phyloP scores from a whole-genome alignment of 805 yeast species.

The Ogataea ramenticola region DNA sequence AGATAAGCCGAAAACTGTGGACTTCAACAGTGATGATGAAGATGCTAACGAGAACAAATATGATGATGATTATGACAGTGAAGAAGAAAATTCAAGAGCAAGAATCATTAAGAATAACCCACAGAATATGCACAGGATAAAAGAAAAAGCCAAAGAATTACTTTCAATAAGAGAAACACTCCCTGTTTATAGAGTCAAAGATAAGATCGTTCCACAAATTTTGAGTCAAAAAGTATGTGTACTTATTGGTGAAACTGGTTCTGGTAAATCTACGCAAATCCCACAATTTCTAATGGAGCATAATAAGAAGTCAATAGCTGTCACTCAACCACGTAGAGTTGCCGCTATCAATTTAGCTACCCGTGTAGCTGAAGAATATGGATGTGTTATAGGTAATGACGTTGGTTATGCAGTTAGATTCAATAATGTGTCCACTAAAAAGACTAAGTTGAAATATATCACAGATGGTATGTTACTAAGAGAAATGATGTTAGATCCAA shows the following conservation, averaged over 20 bases:
- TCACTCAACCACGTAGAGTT: slow-evolving; percentile 95
- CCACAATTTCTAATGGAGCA: slow-evolving; percentile 79
- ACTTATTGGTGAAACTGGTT: slow-evolving; percentile 93
- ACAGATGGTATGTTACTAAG: slow-evolving; percentile 97
- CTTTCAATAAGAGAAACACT: slow-evolving; percentile 47
- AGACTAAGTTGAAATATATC: slow-evolving; percentile 72
- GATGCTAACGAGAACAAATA: slow-evolving; percentile 13
- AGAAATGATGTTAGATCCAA: slow-evolving; percentile 74
- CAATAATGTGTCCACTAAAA: slow-evolving; percentile 52
- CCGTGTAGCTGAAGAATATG: slow-evolving; percentile 86
- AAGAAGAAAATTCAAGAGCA: slow-evolving; percentile 7
- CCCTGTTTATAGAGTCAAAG: slow-evolving; percentile 72
- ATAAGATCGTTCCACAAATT: slow-evolving; percentile 51
- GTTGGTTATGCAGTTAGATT: slow-evolving; percentile 95
- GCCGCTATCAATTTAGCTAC: slow-evolving; percentile 93
- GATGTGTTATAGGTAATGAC: slow-evolving; percentile 64
- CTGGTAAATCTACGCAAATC: slow-evolving; percentile 94
- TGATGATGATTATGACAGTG: slow-evolving; percentile 11
- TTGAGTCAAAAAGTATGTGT: slow-evolving; percentile 59
- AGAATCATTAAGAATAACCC: not conserved
- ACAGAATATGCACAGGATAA: slow-evolving; percentile 14
- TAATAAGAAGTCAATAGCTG: slow-evolving; percentile 58
- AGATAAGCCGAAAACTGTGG: slow-evolving; percentile 23
- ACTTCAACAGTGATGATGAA: slow-evolving; percentile 30
- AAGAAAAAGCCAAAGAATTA: slow-evolving; percentile 36